Evolutionary conservation across 1,139 yeast genomes (phyloP), one percentile per base, ranked within the genome.

Genomic region (Hyphopichia khmerensis): DNA sequence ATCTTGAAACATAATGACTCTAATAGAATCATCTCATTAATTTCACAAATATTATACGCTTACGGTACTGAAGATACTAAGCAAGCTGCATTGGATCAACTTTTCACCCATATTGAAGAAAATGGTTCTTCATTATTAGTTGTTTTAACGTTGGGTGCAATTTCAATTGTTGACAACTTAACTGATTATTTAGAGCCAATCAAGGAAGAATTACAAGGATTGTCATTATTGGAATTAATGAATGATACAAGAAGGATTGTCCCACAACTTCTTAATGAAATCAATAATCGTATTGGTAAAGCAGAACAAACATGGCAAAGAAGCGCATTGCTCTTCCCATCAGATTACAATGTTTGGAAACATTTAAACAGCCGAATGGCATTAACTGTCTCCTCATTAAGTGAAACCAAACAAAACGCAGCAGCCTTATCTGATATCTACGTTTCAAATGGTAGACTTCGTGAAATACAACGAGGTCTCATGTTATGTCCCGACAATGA

Each of bases 31-130:
- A 81, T 88, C 13, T 78, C 85, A 6, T 65, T 93, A 33, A 75
- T 88, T 23, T 81, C 95, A 0, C 96, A 89, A 56, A 84, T 90
- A 1, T 71, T 93, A 41, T 84, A 86, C 69, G 87, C 89, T 1
- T 80, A 80, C 44, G 85, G 82, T 8, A 78, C 82, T 0, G 80
- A 75, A 18, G 91, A 84, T n/a, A 82, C 93, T 7, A 82, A 80
- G 44, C 87, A 83, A 49, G 93, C 91, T 2, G 96, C 96, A 0
- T 58, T 88, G 40, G 90, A 84, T 53, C 90, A 84, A 56, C 59
- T 86, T 39, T 78, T 83, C 53, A 73, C 77, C 11, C 80, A 76
- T 54, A 79, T 90, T 38, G 85, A 79, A 47, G 72, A 67, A 13
- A 65, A 79, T 43, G 96, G 95, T 0, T 71, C 86, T 2, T 78